Base-by-base conservation (phyloP, 2,329 filamentous ascomycete species). In the Clarireedia monteithiana region DNA sequence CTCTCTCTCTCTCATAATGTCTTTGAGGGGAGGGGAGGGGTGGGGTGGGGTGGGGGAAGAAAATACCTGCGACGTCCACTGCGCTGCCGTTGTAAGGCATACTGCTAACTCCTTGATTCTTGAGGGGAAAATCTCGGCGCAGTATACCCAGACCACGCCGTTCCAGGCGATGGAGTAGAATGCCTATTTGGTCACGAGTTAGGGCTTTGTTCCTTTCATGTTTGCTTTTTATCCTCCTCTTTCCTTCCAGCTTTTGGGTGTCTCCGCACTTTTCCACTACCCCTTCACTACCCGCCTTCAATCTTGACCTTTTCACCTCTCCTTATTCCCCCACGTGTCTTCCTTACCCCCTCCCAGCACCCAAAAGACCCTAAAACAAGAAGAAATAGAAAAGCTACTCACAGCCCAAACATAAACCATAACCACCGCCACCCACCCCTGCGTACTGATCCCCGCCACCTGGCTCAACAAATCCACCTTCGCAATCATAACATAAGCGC, bases 81-180 rank as follows among this genome's bases (percentile, higher is more conserved):
- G 63, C 2, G 55, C 51, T 2, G 53, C 58, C 10, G 61, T 63
- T 6, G 53, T 59, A 23, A 64, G 30, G 24, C 60, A 64, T 24
- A 64, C 55, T 4, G 60, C 61, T 3, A 64, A 48, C n/a, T 64
- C 63, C 45, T 63, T 64, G 39, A 65, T 62, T 5, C 63, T 57
- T 0, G 46, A 56, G 4, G 62, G 62, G 57, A 63, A 66, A 42
- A 66, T 66, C 15, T 66, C 64, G 7, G 63, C 56, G 38, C 59
- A 59, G 53, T 64, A 64, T 34, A 66, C 60, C 64, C 64, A 65
- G 5, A 62, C 61, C 1, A 65, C 64, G 7, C 63, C 63, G 20
- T 65, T 64, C 62, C 62, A 66, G 12, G 64, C 62, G 5, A 66
- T 47, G 7, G 61, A 64, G 58, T 64, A 65, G 23, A 57, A 64